Percentiles rank a stretch among this genome's conserved stretches.
These are phyloP conservation scores for Trametes villosa DNA, from an alignment of 768 basidiomycete species.

Conservation along the genomic window DNA sequence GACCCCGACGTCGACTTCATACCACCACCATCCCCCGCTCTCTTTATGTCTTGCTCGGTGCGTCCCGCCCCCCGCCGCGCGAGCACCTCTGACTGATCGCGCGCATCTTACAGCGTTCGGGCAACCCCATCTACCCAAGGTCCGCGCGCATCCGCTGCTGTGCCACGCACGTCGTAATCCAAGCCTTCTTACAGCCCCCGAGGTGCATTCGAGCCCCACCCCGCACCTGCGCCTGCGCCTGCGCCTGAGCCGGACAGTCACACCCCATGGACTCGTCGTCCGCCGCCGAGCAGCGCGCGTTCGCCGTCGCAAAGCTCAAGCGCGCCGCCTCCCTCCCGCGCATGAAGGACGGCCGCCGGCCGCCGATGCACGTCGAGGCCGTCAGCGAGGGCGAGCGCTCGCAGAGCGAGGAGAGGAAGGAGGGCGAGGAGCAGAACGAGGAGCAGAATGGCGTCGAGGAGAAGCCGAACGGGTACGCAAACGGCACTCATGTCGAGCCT, in stretches of 20 bases:
- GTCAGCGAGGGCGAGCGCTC: conserved; percentile 81
- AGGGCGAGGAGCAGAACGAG: conserved; percentile 37
- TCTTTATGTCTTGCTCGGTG: conserved; percentile 29
- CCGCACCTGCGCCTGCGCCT: too few species aligned
- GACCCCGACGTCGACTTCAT: conserved; percentile 4
- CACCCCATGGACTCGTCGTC: conserved; percentile 44
- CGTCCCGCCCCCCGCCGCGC: not conserved
- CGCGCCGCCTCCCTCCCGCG: conserved; percentile 90
- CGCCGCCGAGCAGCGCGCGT: conserved; percentile 80
- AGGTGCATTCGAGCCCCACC: conserved; percentile 27
- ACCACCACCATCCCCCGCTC: not conserved
- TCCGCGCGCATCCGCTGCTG: conserved; percentile 12
- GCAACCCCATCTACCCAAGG: conserved; percentile 21
- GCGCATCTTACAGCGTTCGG: conserved; percentile 11
- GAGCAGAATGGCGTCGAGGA: conserved; percentile 29
- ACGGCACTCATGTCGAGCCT: conserved; percentile 21
- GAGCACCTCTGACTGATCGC: not conserved
- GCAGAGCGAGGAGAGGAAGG: conserved; percentile 40
- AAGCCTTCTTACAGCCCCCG: conserved; percentile 32
- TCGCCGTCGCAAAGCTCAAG: conserved; percentile 87
- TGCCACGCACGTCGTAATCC: conserved; percentile 25
- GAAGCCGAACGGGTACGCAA: conserved; percentile 26
- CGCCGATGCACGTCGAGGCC: conserved; percentile 83
- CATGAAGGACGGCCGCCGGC: conserved; percentile 88
- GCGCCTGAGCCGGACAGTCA: too few species aligned